phyloP scores from a whole-genome alignment of 2,329 filamentous ascomycete genomes.

The Aspergillus hiratsukae region DNA sequence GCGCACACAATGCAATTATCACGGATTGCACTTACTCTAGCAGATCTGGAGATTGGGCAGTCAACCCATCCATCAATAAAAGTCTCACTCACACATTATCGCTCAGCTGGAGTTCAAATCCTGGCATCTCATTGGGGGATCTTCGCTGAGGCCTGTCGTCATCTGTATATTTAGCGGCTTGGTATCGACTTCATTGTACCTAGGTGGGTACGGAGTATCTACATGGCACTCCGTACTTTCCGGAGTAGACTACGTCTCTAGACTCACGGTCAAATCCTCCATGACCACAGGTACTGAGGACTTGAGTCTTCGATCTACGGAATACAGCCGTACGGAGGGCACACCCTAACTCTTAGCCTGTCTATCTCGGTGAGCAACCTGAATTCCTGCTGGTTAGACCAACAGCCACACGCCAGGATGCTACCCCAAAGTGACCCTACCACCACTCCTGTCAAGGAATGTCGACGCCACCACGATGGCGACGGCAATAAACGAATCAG shows the following conservation, averaged over 20 bases:
- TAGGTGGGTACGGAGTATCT: not conserved
- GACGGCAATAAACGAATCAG: not conserved
- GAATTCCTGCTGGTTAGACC: not conserved
- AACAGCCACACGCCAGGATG: not conserved
- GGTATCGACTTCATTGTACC: not conserved
- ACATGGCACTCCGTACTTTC: not conserved
- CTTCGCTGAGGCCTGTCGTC: not conserved
- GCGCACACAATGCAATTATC: not conserved
- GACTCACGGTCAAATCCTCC: not conserved
- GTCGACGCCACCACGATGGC: not conserved
- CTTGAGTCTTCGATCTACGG: not conserved
- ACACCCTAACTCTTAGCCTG: not conserved
- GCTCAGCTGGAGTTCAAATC: not conserved
- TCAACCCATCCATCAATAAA: not conserved
- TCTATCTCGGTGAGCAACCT: not conserved
- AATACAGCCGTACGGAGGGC: not conserved
- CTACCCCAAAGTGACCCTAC: not conserved
- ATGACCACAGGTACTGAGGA: not conserved
- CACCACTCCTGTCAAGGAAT: not conserved
- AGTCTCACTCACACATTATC: not conserved
- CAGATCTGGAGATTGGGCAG: not conserved
- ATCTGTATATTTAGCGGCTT: not conserved
- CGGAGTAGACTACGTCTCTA: not conserved
- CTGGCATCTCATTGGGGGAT: not conserved
- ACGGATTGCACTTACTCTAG: not conserved